These are phyloP conservation scores for Citrus mangshanensis DNA, from an alignment of 345 rosid genomes.

Conservation along the genomic window DNA sequence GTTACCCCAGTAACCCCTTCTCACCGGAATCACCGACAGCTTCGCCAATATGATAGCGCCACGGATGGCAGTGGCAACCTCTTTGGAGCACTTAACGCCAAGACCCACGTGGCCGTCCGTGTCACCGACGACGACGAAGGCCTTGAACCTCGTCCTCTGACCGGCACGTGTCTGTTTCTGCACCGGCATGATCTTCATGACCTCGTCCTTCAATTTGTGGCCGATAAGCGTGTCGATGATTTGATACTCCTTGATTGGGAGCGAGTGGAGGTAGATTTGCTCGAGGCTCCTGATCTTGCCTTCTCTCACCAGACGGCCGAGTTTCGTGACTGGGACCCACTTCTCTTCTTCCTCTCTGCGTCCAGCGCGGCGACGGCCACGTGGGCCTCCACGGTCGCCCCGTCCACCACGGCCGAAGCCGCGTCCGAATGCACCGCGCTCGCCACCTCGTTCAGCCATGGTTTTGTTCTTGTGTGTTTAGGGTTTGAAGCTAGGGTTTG, in stretches of 20 bases:
- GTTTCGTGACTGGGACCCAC: slow-evolving; percentile 90
- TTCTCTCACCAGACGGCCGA: slow-evolving; percentile 69
- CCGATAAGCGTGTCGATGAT: slow-evolving; percentile 72
- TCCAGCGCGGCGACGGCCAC: slow-evolving; percentile 65
- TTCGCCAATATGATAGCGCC: slow-evolving; percentile 62
- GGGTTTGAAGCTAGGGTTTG: neutral
- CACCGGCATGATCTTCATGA: slow-evolving; percentile 91
- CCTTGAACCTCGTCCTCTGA: slow-evolving; percentile 74
- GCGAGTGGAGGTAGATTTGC: slow-evolving; percentile 28
- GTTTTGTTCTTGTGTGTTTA: neutral
- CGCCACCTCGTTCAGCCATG: slow-evolving; percentile 82
- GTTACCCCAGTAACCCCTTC: slow-evolving; percentile 82
- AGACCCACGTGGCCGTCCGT: slow-evolving; percentile 64
- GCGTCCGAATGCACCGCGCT: slow-evolving; percentile 58
- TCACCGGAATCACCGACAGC: slow-evolving; percentile 62
- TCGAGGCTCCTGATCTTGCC: slow-evolving; percentile 52
- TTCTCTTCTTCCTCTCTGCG: slow-evolving; percentile 68
- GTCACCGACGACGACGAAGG: slow-evolving; percentile 68
- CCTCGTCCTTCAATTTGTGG: slow-evolving; percentile 83
- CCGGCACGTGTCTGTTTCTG: slow-evolving; percentile 90
- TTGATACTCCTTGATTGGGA: slow-evolving; percentile 89
- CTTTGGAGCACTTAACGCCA: slow-evolving; percentile 73
- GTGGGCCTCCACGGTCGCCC: slow-evolving; percentile 50
- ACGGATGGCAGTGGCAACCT: slow-evolving; percentile 69
- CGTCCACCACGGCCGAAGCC: slow-evolving; percentile 65